Evolutionary conservation across 139 green algal genomes (phyloP), one percentile per base, ranked within the genome.

Genomic region (Mesotaenium endlicherianum): DNA sequence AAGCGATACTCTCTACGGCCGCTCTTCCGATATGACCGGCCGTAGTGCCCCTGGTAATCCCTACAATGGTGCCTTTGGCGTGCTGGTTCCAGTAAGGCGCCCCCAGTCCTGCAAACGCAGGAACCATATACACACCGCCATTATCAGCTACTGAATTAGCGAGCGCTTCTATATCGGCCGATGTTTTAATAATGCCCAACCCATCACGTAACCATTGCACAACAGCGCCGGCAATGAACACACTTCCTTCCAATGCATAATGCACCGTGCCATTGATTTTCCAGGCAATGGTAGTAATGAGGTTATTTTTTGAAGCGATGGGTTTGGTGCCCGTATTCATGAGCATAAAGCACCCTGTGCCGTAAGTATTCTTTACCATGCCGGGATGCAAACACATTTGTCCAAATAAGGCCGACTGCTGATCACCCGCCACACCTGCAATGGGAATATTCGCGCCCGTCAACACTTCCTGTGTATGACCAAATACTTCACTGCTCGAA

Each of bases 261-360:
- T 91, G 74, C 67, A 90, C 30, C 1, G 84, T 42, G 26, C 80
- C 89, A 6, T 41, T 8, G 39, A 97, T 92, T 87, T 94, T 87
- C 90, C 92, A 97, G 34, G 86, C 90, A 59, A 97, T 80, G 30
- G 95, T 98, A 67, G 92, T 97, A 11, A 98, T 89, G 82, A 98
- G 90, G n/a, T 95, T 95, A 78, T 96, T 90, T 11, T 80, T 91
- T 49, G 93, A 97, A 36, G 77, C 78, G 45, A 95, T 89, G 6
- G 88, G 20, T 53, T 90, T 68, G 16, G 43, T 30, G 30, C 95
- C 95, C 2, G 95, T 98, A 89, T 98, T 95, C 34, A 98, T 89
- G 60, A 98, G 89, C 89, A 97, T 90, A 91, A 98, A 98, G 90
- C 93, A 96, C 43, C 95, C 95, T 0, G 95, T 98, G 85, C 95